Conservation (phyloP, 345 rosid genomes). For the Eutrema yunnanense region DNA sequence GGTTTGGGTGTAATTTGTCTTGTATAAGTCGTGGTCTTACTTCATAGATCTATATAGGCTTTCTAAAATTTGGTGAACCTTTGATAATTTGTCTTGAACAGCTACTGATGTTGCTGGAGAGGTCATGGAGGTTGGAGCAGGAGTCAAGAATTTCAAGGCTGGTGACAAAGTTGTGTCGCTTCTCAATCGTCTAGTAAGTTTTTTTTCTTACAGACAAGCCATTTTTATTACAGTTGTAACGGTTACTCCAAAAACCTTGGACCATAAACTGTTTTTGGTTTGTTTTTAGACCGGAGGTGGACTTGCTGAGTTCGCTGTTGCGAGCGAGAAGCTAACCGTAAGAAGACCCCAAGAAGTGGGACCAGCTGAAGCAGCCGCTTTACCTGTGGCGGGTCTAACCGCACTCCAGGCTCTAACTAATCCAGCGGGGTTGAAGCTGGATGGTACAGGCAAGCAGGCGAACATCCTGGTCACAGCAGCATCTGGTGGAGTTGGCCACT, state of each 20-base stretch:
- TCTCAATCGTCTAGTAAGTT: conserved; percentile 40
- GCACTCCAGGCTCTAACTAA: too few species aligned
- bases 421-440: too few species aligned
- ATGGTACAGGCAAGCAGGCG: too few species aligned
- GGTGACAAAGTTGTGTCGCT: conserved; percentile 81
- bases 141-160: conserved; percentile 46
- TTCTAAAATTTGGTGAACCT: neutral
- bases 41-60: neutral
- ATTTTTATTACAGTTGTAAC: neutral
- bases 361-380: too few species aligned
- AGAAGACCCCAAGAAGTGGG: too few species aligned
- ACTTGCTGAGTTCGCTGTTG: too few species aligned
- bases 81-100: conserved; percentile 30
- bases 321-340: too few species aligned
- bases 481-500: too few species aligned
- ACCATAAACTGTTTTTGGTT: too few species aligned
- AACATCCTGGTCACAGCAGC: too few species aligned
- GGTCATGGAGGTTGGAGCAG: conserved; percentile 58
- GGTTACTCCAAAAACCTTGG: neutral
- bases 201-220: neutral
- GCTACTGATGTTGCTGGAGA: conserved; percentile 84
- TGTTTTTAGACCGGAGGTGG: too few species aligned
- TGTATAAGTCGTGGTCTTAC: neutral
- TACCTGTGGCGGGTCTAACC: too few species aligned
- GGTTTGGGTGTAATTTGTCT: neutral